Evolutionary conservation across 306 rosid species (phyloP), one percentile per base, ranked within the genome.

Genomic region (Adenanthera pavonina): DNA sequence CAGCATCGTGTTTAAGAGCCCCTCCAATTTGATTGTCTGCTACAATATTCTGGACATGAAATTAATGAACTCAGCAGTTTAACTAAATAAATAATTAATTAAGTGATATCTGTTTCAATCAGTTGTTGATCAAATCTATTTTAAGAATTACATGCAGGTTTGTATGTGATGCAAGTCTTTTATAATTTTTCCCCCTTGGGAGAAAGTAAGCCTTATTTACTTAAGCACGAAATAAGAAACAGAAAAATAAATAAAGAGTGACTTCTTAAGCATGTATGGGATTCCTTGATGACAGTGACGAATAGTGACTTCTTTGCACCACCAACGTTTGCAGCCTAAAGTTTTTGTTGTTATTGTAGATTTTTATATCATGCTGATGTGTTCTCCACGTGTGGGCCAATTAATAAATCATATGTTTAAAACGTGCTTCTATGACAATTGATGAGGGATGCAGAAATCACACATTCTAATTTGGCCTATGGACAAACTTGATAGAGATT

Each of bases 1-100:
- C 30, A 5, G 46, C 66, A 51, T 62, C 82, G 66, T 38, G 53
- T 48, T 51, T 44, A 78, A 76, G 80, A 76, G 72, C 79, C 75
- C 70, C 62, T 57, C 87, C 87, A 83, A 67, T 73, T 80, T 56
- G 81, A 74, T 68, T 17, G 34, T 83, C 72, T 57, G 80, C 82
- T 76, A 80, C 83, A 74, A 64, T 72, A 60, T 69, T 83, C 85
- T 84, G 87, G 81, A 80, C 71, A 66, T 8, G 13, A 40, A 40
- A 67, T 17, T 3, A 67, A 17, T 9, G 12, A 67, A 41, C 30
- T 40, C 11, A 64, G 14, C 12, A 65, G 71, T 67, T 41, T n/a
- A 36, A 65, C 70, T 20, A 36, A 13, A 33, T 25, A 34, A 36
- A 7, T 66, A 44, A 17, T 0, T 38, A 2, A 41, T 5, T 36